Base-by-base conservation (phyloP, 2,329 filamentous ascomycete genomes). In the Aspergillus sp. region DNA sequence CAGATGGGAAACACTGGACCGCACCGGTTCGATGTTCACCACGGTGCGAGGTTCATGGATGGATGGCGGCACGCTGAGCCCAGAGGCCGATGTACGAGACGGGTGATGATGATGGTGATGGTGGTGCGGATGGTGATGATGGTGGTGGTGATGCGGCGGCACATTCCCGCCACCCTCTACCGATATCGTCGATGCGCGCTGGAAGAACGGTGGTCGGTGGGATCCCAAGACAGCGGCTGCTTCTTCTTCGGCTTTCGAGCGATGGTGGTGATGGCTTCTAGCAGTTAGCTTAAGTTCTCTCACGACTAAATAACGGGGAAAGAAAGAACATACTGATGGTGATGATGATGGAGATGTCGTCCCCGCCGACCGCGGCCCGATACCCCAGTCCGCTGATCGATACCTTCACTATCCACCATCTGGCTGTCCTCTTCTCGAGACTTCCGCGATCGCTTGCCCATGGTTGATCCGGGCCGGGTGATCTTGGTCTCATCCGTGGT, bases 351-450 rank as follows among this genome's bases (percentile, higher is more conserved):
- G 52, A 55, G 45, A 54, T 66, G 63, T 38, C 62, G 62, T 47
- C 57, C 58, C 35, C 82, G 81, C 67, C 93, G 91, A 46, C 82
- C 82, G 60, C 89, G 86, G 47, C 74, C 67, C 48, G 78, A 77
- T 39, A 74, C 60, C 28, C 83, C 81, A 2, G 83, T 83, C 8
- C 73, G 72, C 55, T 81, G 73, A 28, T 82, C 83, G 32, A 77
- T 78, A 48, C 73, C 79, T 48, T 93, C 87, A 50, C 81, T 65
- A 39, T 80, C 88, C 7, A 39, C 19, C 30, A 74, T 74, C 52
- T 77, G 79, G 29, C 65, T 65, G 3, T 88, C 85, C 40, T 93
- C 88, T 45, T 94, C 86, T 60, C 88, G 88, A 2, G 83, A 72
- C 64, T 88, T 87, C 51, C 86, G 63, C 26, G 65, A 76, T 48